Percentiles rank a stretch among this genome's conserved stretches.
These are phyloP conservation scores for Gossypium herbaceum DNA, from an alignment of 345 rosid genomes.

Conservation along the genomic window DNA sequence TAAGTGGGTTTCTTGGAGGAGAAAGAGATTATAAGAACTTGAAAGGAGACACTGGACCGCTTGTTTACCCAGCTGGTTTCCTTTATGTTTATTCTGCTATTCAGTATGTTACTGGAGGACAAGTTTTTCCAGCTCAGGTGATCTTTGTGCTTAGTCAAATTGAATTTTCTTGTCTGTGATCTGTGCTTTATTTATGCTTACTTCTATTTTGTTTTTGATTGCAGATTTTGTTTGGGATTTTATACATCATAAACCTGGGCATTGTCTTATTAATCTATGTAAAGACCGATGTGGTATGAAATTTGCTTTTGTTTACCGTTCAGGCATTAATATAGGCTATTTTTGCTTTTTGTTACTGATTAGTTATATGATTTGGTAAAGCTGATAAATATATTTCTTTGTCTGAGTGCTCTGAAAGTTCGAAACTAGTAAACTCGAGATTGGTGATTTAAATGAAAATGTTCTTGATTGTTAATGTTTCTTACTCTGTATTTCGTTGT, in stretches of 20 bases:
- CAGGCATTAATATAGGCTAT: neutral
- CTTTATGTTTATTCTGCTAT: slow-evolving; percentile 82
- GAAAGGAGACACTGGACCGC: slow-evolving; percentile 93
- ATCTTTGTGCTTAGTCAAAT: neutral
- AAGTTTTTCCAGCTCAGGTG: slow-evolving; percentile 82
- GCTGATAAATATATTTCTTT: neutral
- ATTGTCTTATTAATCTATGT: slow-evolving; percentile 65
- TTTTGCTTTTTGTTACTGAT: neutral
- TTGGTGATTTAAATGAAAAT: neutral
- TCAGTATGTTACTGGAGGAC: slow-evolving; percentile 63
- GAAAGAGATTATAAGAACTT: slow-evolving; percentile 79
- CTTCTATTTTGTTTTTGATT: slow-evolving; percentile 11
- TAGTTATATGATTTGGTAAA: neutral
- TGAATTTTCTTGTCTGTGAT: neutral
- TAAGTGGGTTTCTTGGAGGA: slow-evolving; percentile 83
- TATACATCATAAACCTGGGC: slow-evolving; percentile 68
- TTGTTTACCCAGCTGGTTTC: slow-evolving; percentile 96
- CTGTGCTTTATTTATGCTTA: neutral
- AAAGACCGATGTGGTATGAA: slow-evolving; percentile 75
- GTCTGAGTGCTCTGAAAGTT: too few relatives aligned
- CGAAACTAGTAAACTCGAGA: too few relatives aligned
- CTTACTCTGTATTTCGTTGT: neutral
- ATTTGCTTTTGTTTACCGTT: neutral
- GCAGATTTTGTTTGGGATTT: slow-evolving; percentile 80
- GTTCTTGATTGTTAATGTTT: neutral